Evolutionary conservation across 1,284 basidiomycete genomes (phyloP).

Genomic region (Moesziomyces antarcticus): DNA sequence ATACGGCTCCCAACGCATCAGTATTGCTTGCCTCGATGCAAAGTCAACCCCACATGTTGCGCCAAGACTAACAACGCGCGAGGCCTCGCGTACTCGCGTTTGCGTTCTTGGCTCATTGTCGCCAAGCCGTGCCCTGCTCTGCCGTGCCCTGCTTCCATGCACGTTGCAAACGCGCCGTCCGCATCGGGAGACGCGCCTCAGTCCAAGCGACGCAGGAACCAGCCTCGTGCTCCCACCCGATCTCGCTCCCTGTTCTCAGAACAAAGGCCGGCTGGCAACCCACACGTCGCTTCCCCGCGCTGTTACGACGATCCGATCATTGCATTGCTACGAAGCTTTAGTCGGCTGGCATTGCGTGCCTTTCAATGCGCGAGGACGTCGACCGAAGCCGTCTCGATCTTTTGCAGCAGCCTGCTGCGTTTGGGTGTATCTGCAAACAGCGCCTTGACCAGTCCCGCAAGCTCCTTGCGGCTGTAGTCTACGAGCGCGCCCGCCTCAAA

Average conservation of each 20-base stretch:
- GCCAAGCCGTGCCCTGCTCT: not conserved
- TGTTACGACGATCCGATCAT: too few relatives aligned
- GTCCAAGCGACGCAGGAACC: not conserved
- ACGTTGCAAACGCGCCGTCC: not conserved
- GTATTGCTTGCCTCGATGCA: too few relatives aligned
- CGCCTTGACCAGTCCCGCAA: constrained; percentile 82
- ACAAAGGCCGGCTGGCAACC: too few relatives aligned
- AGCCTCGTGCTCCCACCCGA: not conserved
- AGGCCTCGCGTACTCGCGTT: too few relatives aligned
- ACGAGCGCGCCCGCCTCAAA: constrained; percentile 88
- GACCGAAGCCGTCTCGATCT: constrained; percentile 44
- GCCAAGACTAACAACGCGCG: too few relatives aligned
- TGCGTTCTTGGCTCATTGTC: too few relatives aligned
- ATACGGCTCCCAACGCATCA: too few relatives aligned
- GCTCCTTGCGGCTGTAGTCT: constrained; percentile 87
- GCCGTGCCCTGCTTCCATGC: not conserved
- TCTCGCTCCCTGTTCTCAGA: too few relatives aligned
- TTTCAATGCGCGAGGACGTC: constrained; percentile 34
- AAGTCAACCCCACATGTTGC: too few relatives aligned
- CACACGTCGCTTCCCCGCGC: too few relatives aligned
- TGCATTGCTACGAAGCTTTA: too few relatives aligned
- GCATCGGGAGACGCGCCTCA: not conserved
- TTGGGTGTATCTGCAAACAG: constrained; percentile 76
- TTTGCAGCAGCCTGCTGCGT: constrained; percentile 51
- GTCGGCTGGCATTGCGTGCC: too few relatives aligned